Evolutionary conservation across 495 filamentous ascomycete genomes (phyloP).

Genomic region (Annulohypoxylon moriforme): DNA sequence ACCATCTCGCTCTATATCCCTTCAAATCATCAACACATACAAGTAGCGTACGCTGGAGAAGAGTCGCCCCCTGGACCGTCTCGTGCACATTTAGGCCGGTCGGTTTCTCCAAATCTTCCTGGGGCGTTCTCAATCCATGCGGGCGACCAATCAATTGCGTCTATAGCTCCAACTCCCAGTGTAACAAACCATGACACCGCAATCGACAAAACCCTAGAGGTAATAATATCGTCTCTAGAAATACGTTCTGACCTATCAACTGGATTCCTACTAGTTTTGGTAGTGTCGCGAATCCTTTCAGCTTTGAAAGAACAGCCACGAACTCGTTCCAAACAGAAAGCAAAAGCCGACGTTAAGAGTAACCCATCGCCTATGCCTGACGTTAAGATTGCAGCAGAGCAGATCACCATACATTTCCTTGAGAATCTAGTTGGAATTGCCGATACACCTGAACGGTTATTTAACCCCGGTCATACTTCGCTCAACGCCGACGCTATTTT

Average conservation of each 20-base stretch:
- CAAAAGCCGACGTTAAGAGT: slow-evolving; percentile 37
- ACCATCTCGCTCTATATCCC: slow-evolving; percentile 59
- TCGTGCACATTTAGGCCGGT: slow-evolving; percentile 39
- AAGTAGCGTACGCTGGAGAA: slow-evolving; percentile 38
- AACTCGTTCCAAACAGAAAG: slow-evolving; percentile 38
- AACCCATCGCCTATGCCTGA: slow-evolving; percentile 47
- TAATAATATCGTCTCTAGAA: slow-evolving; percentile 66
- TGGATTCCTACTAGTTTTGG: slow-evolving; percentile 72
- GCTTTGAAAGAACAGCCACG: slow-evolving; percentile 52
- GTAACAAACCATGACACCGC: slow-evolving; percentile 6
- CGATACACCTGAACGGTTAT: slow-evolving; percentile 52
- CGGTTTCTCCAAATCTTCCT: slow-evolving; percentile 61
- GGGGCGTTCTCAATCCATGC: slow-evolving; percentile 65
- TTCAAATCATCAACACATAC: slow-evolving; percentile 52
- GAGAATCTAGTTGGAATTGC: slow-evolving; percentile 67
- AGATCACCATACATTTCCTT: slow-evolving; percentile 71
- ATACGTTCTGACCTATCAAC: slow-evolving; percentile 75
- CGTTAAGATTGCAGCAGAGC: slow-evolving; percentile 64
- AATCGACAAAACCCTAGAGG: slow-evolving; percentile 58
- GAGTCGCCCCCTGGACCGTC: slow-evolving; percentile 31
- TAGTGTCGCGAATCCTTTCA: slow-evolving; percentile 65
- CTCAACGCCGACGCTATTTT: slow-evolving; percentile 62
- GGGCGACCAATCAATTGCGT: slow-evolving; percentile 49
- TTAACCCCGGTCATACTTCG: slow-evolving; percentile 44
- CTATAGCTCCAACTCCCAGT: slow-evolving; percentile 28